Evolutionary conservation across 2,329 filamentous ascomycete species (phyloP), one percentile per base, ranked within the genome.

Genomic region (Cryphonectria parasitica): DNA sequence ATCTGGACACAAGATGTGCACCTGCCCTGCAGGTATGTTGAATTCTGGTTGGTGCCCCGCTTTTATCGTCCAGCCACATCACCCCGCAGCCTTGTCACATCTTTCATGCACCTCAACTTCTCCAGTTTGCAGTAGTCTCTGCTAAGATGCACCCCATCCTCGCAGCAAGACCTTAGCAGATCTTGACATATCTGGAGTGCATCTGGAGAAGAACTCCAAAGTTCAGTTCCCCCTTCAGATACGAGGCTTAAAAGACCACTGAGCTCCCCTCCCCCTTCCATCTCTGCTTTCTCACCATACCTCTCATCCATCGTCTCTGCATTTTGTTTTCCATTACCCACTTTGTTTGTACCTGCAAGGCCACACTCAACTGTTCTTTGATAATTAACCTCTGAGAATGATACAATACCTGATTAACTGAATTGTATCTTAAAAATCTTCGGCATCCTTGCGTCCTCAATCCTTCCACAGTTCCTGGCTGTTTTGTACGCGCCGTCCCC

Each of bases 1-100:
- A 0, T 22, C 58, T 68, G 15, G 31, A 39, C 25, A 22, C n/a
- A 11, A 34, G 34, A 28, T 28, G 67, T 69, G 70, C 61, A 34
- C 25, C 22, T 17, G 43, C 43, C 39, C 19, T 28, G 56, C 31
- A 62, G 41, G 45, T 22, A 10, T 54, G 58, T 19, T 31, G n/a
- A 25, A 15, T 17, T 36, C 36, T 7, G 52, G 25, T 45, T 25
- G 34, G 58, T 25, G 70, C 66, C 31, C 66, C 69, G 68, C 63
- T 67, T 65, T 71, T 69, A 19, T 31, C 17, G 11, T 52, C 71
- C 71, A 70, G 71, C 71, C 71, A 72, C 68, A 28, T 66, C 68
- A 69, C 19, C 64, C 67, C 45, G 56, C 45, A 62, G 39, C 63
- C 22, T 43, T 70, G 54, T 45, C 63, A 49, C 60, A 65, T 45